Percentiles rank a stretch among this genome's conserved stretches.
phyloP scores from a whole-genome alignment of 164 flowering plant genomes.

The Platanus orientalis region DNA sequence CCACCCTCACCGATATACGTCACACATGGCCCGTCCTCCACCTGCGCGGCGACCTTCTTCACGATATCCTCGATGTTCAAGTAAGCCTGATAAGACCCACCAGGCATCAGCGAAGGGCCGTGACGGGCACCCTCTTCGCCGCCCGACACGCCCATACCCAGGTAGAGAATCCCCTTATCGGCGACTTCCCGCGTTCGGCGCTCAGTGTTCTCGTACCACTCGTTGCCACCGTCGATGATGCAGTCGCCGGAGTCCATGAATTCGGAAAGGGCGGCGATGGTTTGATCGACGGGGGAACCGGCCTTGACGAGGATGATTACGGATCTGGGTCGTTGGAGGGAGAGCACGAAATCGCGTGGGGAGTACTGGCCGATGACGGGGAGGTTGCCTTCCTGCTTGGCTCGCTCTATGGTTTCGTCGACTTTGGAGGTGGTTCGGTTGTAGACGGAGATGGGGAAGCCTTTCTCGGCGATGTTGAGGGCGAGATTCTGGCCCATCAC shows the following conservation, averaged over 20 bases:
- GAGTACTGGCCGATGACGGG: constrained; percentile 16
- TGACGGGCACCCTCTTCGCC: constrained; percentile 23
- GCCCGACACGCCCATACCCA: constrained; percentile 27
- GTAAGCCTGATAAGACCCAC: constrained; percentile 15
- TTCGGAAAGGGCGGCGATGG: constrained; percentile 10
- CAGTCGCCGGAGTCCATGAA: constrained; percentile 17
- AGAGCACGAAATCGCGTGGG: constrained; percentile 19
- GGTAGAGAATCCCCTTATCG: constrained; percentile 9
- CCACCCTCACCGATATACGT: constrained; percentile 22
- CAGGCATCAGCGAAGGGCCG: constrained; percentile 21
- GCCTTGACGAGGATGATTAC: constrained; percentile 22
- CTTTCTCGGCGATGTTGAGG: constrained; percentile 22
- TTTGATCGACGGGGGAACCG: constrained; percentile 20
- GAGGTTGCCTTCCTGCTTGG: constrained; percentile 14
- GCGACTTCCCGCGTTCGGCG: constrained; percentile 11
- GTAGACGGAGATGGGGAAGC: constrained; percentile 22
- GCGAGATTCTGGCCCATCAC: constrained; percentile 26
- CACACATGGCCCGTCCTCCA: constrained; percentile 22
- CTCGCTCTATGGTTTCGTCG: constrained; percentile 21
- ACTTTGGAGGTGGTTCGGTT: constrained; percentile 20
- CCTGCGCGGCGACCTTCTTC: constrained; percentile 20
- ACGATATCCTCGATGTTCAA: constrained; percentile 15
- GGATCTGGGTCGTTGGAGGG: constrained; percentile 15
- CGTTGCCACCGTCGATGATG: constrained; percentile 25
- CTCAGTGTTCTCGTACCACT: constrained; percentile 28